A percentile compares a stretch with the other conserved stretches of the same genome.
phyloP scores from a whole-genome alignment of 2,329 filamentous ascomycete genomes.

The Periconia sp. region DNA sequence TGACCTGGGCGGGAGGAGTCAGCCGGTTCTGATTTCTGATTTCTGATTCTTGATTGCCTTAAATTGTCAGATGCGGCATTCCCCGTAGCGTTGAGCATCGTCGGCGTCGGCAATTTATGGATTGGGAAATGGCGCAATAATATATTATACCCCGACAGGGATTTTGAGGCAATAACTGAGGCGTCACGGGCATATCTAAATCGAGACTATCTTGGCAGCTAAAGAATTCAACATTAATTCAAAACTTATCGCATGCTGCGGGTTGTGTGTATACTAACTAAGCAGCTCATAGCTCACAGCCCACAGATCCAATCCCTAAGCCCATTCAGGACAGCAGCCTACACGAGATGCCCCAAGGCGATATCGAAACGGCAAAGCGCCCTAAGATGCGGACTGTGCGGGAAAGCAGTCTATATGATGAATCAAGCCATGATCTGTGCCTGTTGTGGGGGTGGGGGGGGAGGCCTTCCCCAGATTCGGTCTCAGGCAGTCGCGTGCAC shows the following conservation, averaged over 20 bases:
- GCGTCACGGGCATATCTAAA: neutral
- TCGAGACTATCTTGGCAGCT: neutral
- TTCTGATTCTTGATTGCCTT: constrained; percentile 1
- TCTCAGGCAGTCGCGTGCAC: too few species aligned
- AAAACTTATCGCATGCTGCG: neutral
- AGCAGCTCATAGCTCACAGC: neutral
- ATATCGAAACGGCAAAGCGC: too few species aligned
- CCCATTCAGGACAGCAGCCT: too few species aligned
- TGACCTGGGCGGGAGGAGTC: constrained; percentile 7
- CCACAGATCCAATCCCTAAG: too few species aligned
- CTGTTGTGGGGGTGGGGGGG: too few species aligned
- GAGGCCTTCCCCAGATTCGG: too few species aligned
- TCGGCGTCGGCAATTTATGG: constrained; percentile 20
- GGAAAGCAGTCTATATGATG: too few species aligned
- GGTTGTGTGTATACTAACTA: neutral
- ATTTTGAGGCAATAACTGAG: constrained; percentile 5
- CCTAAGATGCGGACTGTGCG: too few species aligned
- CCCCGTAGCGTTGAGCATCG: constrained; percentile 22
- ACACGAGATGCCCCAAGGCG: too few species aligned
- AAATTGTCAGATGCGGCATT: constrained; percentile 1
- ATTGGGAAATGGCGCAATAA: constrained; percentile 28
- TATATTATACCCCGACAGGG: constrained; percentile 25
- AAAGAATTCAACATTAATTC: neutral
- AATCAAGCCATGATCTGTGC: too few species aligned
- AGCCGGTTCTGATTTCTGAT: constrained; percentile 5